Base-by-base conservation (phyloP, 1,284 basidiomycete genomes). In the Megacollybia platyphylla region DNA sequence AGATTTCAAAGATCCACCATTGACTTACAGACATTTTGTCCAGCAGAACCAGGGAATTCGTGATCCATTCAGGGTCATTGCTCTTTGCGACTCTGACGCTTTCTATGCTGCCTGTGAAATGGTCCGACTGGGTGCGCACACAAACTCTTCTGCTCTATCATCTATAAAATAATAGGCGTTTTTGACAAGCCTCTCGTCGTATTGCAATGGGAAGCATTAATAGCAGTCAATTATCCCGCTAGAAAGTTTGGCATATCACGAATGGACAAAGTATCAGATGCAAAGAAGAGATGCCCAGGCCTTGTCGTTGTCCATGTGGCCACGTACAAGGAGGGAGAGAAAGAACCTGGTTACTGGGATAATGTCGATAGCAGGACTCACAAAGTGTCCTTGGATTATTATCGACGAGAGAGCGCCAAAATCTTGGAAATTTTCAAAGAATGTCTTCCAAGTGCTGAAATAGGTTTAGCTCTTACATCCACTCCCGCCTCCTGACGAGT, bases 211-310 rank as follows among this genome's bases (percentile, higher is more conserved):
- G 76, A 88, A 38, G 64, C 72, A 15, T 57, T 87, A 43, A 98
- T 99, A 47, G 96, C 96, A 0, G 87, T 98, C 49, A 96, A 93
- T 61, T 98, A 98, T 57, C 85, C 91, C 2, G 94, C 96, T 0
- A 73, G 94, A 45, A 81, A 80, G 54, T 94, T 73, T 53, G 93
- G 70, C 4, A 93, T 98, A 54, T 88, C 87, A 15, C 67, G 92
- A 18, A 79, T 87, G 76, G 76, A 77, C 58, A 84, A 77, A 61
- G 60, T 85, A 46, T 73, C 77, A 48, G 86, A 92, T 40, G 87
- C 92, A 5, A 76, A 80, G 60, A 82, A 86, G 58, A 75, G 79
- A 48, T 98, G 93, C 58, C 92, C 93, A 0, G 64, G 88, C 39
- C 65, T 98, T 3, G 67, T 79, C 34, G 78, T 89, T 5, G 84